Evolutionary conservation across 2,329 filamentous ascomycete species (phyloP).

Genomic region (Fonsecaea erecta): DNA sequence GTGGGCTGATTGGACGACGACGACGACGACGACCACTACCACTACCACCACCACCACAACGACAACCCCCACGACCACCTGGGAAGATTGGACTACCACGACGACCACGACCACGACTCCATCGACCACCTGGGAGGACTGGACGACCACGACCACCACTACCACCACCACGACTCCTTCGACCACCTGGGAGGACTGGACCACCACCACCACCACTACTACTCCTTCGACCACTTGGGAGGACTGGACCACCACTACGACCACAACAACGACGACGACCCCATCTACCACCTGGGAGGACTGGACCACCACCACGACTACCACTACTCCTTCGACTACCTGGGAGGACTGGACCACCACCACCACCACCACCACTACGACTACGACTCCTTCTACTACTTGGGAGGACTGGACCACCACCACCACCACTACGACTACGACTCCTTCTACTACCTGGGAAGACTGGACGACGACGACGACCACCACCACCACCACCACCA

Average conservation of each 20-base stretch:
- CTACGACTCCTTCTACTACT: slow-evolving; percentile 28
- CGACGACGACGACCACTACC: slow-evolving; percentile 38
- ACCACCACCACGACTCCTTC: slow-evolving; percentile 12
- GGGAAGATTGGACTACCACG: slow-evolving; percentile 13
- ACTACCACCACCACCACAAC: slow-evolving; percentile 36
- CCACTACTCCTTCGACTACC: slow-evolving; percentile 18
- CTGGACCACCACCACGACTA: slow-evolving; percentile 24
- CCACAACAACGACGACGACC: too few relatives aligned
- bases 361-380: slow-evolving; percentile 46
- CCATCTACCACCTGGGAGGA: slow-evolving; percentile 25
- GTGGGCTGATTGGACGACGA: slow-evolving; percentile 34
- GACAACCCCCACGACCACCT: slow-evolving; percentile 5
- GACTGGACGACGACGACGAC: slow-evolving; percentile 15
- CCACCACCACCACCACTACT: slow-evolving; percentile 14
- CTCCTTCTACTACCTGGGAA: slow-evolving; percentile 29
- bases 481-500: slow-evolving; percentile 18
- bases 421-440: slow-evolving; percentile 18
- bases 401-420: slow-evolving; percentile 25
- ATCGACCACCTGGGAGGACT: slow-evolving; percentile 14
- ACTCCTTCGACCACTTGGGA: slow-evolving; percentile 35
- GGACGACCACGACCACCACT: slow-evolving; percentile 16
- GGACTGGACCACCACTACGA: slow-evolving; percentile 24
- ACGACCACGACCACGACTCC: slow-evolving; percentile 18
- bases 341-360: slow-evolving; percentile 15
- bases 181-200: slow-evolving; percentile 4